A percentile compares a stretch with the other conserved stretches of the same genome.
These are phyloP conservation scores for Rhododendron griersonianum DNA, from an alignment of 148 eudicot species.

Conservation along the genomic window DNA sequence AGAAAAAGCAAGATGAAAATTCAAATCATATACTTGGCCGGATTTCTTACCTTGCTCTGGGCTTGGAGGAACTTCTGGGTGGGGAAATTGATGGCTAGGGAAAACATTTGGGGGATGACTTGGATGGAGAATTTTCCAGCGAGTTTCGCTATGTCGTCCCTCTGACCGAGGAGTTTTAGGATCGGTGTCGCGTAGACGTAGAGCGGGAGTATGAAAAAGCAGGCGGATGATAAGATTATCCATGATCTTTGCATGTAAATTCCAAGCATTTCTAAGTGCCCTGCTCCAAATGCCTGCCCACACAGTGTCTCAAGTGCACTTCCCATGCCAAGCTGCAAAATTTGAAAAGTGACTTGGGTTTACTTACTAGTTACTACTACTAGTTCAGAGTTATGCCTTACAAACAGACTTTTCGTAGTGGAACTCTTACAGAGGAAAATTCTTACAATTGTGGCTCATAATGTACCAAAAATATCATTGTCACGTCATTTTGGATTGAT, in stretches of 20 bases:
- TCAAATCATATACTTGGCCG: not conserved
- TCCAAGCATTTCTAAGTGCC: constrained; percentile 78
- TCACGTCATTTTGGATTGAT: too few relatives aligned
- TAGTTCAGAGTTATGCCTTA: not conserved
- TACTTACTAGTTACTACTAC: not conserved
- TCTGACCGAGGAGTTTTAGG: constrained; percentile 68
- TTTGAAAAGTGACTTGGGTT: not conserved
- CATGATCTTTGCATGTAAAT: constrained; percentile 95
- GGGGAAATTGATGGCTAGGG: constrained; percentile 80
- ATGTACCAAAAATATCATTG: too few relatives aligned
- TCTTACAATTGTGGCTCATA: not conserved
- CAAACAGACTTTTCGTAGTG: not conserved
- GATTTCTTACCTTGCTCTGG: constrained; percentile 44
- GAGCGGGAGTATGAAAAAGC: constrained; percentile 57
- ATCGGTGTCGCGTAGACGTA: constrained; percentile 63
- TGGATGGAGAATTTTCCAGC: constrained; percentile 73
- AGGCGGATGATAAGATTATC: constrained; percentile 58
- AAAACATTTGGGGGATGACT: constrained; percentile 85
- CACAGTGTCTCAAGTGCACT: constrained; percentile 94
- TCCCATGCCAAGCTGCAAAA: constrained; percentile 81
- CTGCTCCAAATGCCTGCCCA: constrained; percentile 96
- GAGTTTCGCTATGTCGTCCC: constrained; percentile 58
- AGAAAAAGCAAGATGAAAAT: not conserved
- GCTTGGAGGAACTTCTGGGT: constrained; percentile 88
- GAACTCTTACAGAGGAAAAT: not conserved